Base-by-base conservation (phyloP, 495 filamentous ascomycete genomes). In the Neurospora sp. region DNA sequence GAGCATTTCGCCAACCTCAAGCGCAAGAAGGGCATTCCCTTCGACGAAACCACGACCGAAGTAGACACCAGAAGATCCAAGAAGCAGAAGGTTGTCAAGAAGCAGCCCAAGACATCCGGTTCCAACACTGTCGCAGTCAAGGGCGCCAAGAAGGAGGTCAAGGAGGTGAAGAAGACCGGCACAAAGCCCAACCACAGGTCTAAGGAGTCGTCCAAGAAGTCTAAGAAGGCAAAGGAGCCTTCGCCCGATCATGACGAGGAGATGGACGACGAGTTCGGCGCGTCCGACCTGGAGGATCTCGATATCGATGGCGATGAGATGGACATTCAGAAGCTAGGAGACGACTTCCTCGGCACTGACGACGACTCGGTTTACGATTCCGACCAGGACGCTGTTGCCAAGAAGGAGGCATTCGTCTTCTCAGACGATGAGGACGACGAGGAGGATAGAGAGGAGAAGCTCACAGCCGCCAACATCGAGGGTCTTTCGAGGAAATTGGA, bases 401-500 rank as follows among this genome's bases (percentile, higher is more conserved):
- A 92, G 70, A 85, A 85, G 74, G 77, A 80, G 70, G 82, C 82
- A 78, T 87, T 90, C 44, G 91, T 96, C 83, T 99, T 97, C 84
- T 98, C 96, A 0, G 95, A 98, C 72, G 96, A 99, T 77, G 94
- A 97, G 79, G 93, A 95, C 73, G 93, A 94, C 75, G 89, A 93
- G 46, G 92, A 91, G 1, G 94, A 97, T 76, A 91, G 90, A 3
- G 94, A 97, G 80, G 94, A 98, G 83, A 91, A 89, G 78, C 85
- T 99, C 71, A 99, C 94, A 4, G 96, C 96, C 0, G 96, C 96
- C 66, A 99, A 99, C 71, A 99, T 99, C 72, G 95, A 90, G 76
- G 96, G 96, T 46, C 84, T 99, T 68, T 94, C 96, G 44, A 86
- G 87, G 72, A 93, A 92, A 74, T 79, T 98, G 73, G 94, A 98